These are phyloP conservation scores for Elsinoe necatrix DNA, from an alignment of 2,329 filamentous ascomycete species.

Conservation along the genomic window DNA sequence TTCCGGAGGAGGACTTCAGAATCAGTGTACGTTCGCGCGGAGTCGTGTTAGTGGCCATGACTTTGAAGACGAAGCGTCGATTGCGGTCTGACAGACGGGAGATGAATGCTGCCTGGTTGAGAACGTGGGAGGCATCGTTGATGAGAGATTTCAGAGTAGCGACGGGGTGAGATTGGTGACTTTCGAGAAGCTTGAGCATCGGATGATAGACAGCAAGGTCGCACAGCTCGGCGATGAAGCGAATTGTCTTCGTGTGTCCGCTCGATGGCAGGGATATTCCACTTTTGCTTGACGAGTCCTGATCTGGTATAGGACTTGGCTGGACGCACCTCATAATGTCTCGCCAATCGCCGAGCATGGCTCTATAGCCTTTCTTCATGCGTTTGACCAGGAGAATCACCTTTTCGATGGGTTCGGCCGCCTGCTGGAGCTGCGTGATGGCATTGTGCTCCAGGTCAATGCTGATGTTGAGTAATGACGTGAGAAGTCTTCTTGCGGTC, in stretches of 20 bases:
- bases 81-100: not conserved
- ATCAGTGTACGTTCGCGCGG: not conserved
- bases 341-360: not conserved
- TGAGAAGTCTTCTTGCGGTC: not conserved
- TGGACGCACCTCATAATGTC: not conserved
- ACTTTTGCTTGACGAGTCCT: not conserved
- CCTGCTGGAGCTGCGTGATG: not conserved
- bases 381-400: not conserved
- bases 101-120: not conserved
- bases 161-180: not conserved
- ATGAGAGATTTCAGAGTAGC: not conserved
- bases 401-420: not conserved
- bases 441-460: not conserved
- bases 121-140: not conserved
- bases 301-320: not conserved
- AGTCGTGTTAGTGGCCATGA: not conserved
- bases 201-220: slow-evolving; percentile 4
- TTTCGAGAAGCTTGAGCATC: not conserved
- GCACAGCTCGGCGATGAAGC: not conserved
- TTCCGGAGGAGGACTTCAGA: not conserved
- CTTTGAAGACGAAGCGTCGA: not conserved
- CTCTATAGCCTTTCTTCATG: not conserved
- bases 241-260: not conserved
- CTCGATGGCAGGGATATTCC: not conserved
- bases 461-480: not conserved